Base-by-base conservation (phyloP, 139 green algal species). In the Chlamydomonas schloesseri region DNA sequence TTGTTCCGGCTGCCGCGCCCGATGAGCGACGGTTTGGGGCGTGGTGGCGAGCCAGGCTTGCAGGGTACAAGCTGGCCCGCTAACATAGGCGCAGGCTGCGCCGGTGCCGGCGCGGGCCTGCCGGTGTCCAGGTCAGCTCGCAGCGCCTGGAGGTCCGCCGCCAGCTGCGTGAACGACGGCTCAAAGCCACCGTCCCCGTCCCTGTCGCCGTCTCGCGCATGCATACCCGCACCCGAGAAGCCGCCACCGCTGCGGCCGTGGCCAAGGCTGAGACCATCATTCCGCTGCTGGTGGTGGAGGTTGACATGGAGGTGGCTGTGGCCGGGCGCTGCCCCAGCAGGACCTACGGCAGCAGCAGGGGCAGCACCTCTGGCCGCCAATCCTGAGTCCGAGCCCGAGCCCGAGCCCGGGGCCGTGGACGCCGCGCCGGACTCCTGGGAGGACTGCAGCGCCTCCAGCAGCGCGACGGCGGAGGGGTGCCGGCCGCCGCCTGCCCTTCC, bases 121-220 rank as follows among this genome's bases (percentile, higher is more conserved):
- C 21, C 21, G 60, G 42, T 50, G 42, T 42, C 60, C 14, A 85
- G 36, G 33, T 33, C 79, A 15, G 76, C 65, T 2, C 79, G 79
- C 24, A 85, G 31, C 13, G 31, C 47, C 79, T 85, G 79, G 31
- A 85, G 14, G 79, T 85, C 79, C 1, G 79, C 79, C 14, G 67
- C 67, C 47, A 85, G 42, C 33, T 85, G 79, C n/a, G 79, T 85
- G 24, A 85, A 33, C 24, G 79, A 76, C 0, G 67, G 67, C 20
- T 50, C 36, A 1, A 18, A 13, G 9, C 5, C 4, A 3, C 65
- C 65, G 13, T 23, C 65, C 6, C 31, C 65, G 3, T 71, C 65
- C 14, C 37, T 28, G 10, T 71, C 64, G 53, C 15, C 53, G 13
- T 15, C 53, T 13, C 18, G 20, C 17, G 0, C 62, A 69, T 69